phyloP scores from a whole-genome alignment of 495 filamentous ascomycete genomes.

The Neurospora hispaniola region DNA sequence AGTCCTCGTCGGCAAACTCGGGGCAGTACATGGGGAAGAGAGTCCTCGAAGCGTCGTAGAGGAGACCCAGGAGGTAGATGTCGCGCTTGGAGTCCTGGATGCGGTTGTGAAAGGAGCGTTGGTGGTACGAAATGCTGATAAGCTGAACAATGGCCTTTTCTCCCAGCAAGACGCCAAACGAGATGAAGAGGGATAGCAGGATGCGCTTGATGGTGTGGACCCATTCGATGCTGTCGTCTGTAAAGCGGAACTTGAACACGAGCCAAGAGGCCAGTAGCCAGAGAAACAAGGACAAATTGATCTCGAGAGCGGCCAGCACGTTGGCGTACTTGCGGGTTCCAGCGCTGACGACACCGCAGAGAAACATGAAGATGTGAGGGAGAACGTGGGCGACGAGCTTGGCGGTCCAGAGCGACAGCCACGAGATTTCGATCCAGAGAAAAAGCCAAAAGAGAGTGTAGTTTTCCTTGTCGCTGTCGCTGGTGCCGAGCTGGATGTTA shows the following conservation, averaged over 20 bases:
- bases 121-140: conserved; percentile 90
- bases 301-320: conserved; percentile 67
- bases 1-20: conserved; percentile 87
- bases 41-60: conserved; percentile 80
- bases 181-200: conserved; percentile 65
- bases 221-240: conserved; percentile 25
- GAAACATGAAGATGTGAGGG: conserved; percentile 75
- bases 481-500: conserved; percentile 27
- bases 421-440: conserved; percentile 84
- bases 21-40: conserved; percentile 86
- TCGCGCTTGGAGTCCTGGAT: conserved; percentile 86
- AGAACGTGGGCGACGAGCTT: conserved; percentile 73
- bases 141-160: conserved; percentile 84
- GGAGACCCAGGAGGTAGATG: conserved; percentile 62
- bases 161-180: conserved; percentile 61
- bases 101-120: conserved; percentile 77
- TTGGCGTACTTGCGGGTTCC: conserved; percentile 88
- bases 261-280: conserved; percentile 75
- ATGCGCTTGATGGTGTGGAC: conserved; percentile 52
- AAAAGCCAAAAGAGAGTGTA: conserved; percentile 65
- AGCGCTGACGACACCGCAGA: conserved; percentile 80
- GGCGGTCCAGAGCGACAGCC: conserved; percentile 77
- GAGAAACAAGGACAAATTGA: conserved; percentile 76
- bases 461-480: conserved; percentile 30
- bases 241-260: conserved; percentile 62